phyloP scores from a whole-genome alignment of 225 moss, liverwort and hornwort genomes.

The Rhytidiadelphus loreus region DNA sequence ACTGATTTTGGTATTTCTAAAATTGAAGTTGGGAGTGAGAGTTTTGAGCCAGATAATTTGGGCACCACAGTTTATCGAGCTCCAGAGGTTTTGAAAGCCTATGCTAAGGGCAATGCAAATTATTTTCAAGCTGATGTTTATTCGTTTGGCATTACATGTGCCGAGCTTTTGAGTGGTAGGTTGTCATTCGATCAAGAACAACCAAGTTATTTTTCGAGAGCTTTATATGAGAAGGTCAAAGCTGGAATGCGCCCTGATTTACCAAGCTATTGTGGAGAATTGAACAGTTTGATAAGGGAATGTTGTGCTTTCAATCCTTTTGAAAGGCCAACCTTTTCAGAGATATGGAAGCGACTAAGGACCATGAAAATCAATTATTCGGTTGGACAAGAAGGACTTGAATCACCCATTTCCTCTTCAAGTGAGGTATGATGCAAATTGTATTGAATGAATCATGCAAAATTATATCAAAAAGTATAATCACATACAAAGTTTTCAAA shows the following conservation, averaged over 20 bases:
- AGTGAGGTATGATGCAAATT: neutral
- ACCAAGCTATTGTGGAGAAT: neutral
- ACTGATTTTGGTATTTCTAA: neutral
- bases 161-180: no score
- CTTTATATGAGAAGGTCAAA: neutral
- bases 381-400: neutral
- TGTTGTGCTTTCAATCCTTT: neutral
- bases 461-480: accelerated
- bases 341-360: neutral
- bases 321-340: neutral
- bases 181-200: neutral
- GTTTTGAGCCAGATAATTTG: neutral
- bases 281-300: neutral
- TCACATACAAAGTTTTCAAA: neutral
- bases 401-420: neutral
- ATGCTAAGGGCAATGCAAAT: neutral
- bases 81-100: neutral
- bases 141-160: no score
- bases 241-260: neutral
- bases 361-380: neutral
- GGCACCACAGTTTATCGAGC: neutral
- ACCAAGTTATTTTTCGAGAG: no score
- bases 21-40: neutral
- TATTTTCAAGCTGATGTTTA: no score
- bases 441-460: accelerated